Conservation (phyloP, 306 rosid species). For the Cucumis hystrix region DNA sequence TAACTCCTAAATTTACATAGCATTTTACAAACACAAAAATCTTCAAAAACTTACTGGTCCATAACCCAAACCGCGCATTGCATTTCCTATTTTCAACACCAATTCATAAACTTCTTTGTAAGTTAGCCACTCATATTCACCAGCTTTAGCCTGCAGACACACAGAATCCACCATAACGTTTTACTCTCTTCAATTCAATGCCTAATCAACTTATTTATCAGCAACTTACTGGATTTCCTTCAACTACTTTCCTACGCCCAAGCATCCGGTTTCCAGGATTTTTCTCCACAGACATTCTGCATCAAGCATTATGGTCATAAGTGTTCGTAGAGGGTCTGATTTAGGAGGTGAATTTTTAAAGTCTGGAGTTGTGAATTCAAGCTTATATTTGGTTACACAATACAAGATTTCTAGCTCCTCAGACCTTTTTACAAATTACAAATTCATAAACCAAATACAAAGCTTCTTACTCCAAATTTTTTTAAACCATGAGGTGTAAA, state of each 20-base stretch:
- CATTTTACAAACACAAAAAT: background rate
- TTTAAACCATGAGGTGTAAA: background rate
- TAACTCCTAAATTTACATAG: background rate
- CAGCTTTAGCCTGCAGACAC: conserved; percentile 68
- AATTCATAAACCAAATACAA: background rate
- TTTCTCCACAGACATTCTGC: conserved; percentile 73
- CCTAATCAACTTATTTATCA: background rate
- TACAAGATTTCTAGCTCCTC: background rate
- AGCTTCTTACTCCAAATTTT: background rate
- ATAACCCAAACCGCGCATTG: conserved; percentile 57
- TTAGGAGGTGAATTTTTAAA: background rate
- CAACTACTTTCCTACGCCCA: conserved; percentile 51
- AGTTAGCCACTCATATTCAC: conserved; percentile 64
- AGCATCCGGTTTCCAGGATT: conserved; percentile 63
- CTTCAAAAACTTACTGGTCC: conserved; percentile 38
- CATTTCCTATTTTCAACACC: conserved; percentile 70
- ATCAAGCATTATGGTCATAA: background rate
- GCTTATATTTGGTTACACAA: background rate
- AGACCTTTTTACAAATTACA: background rate
- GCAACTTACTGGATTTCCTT: conserved; percentile 43
- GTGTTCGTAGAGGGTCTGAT: background rate
- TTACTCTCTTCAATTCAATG: conserved; percentile 12
- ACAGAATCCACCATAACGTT: conserved; percentile 2
- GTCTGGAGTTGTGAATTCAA: background rate
- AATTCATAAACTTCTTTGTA: conserved; percentile 58